Base-by-base conservation (phyloP, 2,329 filamentous ascomycete genomes). In the Cytospora piceicola region DNA sequence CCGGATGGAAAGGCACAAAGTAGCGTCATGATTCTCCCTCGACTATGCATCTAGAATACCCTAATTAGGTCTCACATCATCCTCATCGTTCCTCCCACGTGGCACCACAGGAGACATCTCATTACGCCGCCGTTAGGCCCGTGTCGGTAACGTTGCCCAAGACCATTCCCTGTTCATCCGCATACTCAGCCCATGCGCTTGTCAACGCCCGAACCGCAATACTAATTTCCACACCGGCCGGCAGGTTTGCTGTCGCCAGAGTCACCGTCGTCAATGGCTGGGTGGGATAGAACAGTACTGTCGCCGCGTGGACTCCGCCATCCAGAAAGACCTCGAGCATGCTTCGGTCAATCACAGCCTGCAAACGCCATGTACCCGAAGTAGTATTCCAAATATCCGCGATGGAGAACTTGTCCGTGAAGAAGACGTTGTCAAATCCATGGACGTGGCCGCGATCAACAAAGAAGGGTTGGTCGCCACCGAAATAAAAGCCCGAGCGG, bases 301-400 rank as follows among this genome's bases (percentile, higher is more conserved):
- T 86, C 0, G 75, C 85, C 36, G 76, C 78, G 58, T 81, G 78
- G 61, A 82, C 75, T 0, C 84, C 85, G 1, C 79, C 79, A 64
- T 85, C 81, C 32, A 86, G 65, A 69, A 86, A 87, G 3, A 86
- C 74, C 71, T 88, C 85, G 9, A 85, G 74, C 30, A 88, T 81
- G 15, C 78, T 81, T 6, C 83, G 76, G 70, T 88, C 85, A 5
- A 87, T 76, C 3, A 87, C 77, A 0, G 80, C 81, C 58, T 80
- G 79, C 39, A 87, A 22, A 8, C 68, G 63, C 69, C 70, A 71
- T 1, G 61, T 64, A 3, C 67, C 69, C 0, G 68, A 55, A 9
- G 60, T 65, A 2, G 68, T 64, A 46, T 72, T 72, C 63, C 73
- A 74, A 3, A 75, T 65, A 55, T 75, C 71, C 15, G 73, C 66